A percentile compares a stretch with the other conserved stretches of the same genome.
These are phyloP conservation scores for Aspergillus asperescens DNA, from an alignment of 495 filamentous ascomycete genomes.

Conservation along the genomic window DNA sequence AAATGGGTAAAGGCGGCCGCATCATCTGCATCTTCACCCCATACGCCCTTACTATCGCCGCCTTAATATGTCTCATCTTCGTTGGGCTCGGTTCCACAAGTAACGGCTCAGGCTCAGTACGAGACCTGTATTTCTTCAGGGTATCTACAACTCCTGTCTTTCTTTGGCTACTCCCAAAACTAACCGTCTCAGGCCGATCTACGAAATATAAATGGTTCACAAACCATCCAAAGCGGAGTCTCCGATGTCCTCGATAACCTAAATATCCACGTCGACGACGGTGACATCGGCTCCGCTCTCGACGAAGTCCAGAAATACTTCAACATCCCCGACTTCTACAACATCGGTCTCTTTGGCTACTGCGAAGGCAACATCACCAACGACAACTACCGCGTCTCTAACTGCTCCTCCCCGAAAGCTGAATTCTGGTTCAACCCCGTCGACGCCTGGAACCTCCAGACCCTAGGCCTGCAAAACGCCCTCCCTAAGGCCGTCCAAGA, in stretches of 20 bases:
- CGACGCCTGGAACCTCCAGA: constrained; percentile 55
- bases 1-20: constrained; percentile 65
- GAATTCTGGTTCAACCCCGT: constrained; percentile 75
- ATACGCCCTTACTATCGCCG: constrained; percentile 66
- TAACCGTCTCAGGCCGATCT: constrained; percentile 33
- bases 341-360: constrained; percentile 81
- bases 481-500: constrained; percentile 61
- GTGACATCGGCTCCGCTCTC: constrained; percentile 29
- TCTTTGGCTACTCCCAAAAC: neutral
- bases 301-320: constrained; percentile 41
- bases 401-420: constrained; percentile 54
- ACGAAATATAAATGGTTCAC: constrained; percentile 32
- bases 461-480: constrained; percentile 47
- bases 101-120: constrained; percentile 46
- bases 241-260: constrained; percentile 24
- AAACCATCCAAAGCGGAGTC: constrained; percentile 23
- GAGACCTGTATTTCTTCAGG: constrained; percentile 66
- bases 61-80: constrained; percentile 66
- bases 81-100: constrained; percentile 68
- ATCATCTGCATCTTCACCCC: constrained; percentile 77
- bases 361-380: constrained; percentile 61
- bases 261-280: constrained; percentile 28
- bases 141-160: constrained; percentile 40
- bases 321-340: constrained; percentile 70
- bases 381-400: constrained; percentile 32